Evolutionary conservation across 2,329 filamentous ascomycete species (phyloP).

Genomic region (Sclerotinia minor): DNA sequence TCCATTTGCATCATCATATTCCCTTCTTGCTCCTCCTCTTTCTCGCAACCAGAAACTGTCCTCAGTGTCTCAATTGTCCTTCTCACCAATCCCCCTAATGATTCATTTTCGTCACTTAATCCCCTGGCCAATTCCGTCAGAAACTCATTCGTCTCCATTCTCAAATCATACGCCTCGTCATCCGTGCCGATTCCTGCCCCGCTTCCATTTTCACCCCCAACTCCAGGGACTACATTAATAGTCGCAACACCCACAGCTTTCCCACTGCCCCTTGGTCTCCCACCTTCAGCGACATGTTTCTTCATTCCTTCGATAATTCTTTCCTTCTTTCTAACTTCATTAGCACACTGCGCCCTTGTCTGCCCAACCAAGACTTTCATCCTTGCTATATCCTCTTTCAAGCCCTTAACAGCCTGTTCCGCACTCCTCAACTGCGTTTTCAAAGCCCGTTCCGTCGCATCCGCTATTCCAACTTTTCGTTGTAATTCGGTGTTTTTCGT

Average conservation of each 20-base stretch:
- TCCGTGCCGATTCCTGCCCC: slow-evolving; percentile 34
- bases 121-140: slow-evolving; percentile 79
- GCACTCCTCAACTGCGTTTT: slow-evolving; percentile 70
- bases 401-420: slow-evolving; percentile 69
- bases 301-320: slow-evolving; percentile 86
- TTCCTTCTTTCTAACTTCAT: slow-evolving; percentile 88
- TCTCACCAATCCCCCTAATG: slow-evolving; percentile 69
- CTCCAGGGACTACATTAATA: slow-evolving; percentile 58
- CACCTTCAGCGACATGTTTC: slow-evolving; percentile 75
- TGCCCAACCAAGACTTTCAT: slow-evolving; percentile 80
- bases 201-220: slow-evolving; percentile 45
- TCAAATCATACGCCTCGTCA: slow-evolving; percentile 66
- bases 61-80: slow-evolving; percentile 71
- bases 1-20: slow-evolving; percentile 37
- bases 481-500: slow-evolving; percentile 57
- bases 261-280: slow-evolving; percentile 58
- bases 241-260: slow-evolving; percentile 56
- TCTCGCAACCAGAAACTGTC: slow-evolving; percentile 63
- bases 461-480: slow-evolving; percentile 57
- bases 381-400: slow-evolving; percentile 80
- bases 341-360: slow-evolving; percentile 81
- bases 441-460: slow-evolving; percentile 70
- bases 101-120: slow-evolving; percentile 90
- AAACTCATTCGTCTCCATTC: slow-evolving; percentile 87
- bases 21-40: slow-evolving; percentile 39